These are phyloP conservation scores for Auriscalpium vulgare DNA, from an alignment of 768 basidiomycete species.

Conservation along the genomic window DNA sequence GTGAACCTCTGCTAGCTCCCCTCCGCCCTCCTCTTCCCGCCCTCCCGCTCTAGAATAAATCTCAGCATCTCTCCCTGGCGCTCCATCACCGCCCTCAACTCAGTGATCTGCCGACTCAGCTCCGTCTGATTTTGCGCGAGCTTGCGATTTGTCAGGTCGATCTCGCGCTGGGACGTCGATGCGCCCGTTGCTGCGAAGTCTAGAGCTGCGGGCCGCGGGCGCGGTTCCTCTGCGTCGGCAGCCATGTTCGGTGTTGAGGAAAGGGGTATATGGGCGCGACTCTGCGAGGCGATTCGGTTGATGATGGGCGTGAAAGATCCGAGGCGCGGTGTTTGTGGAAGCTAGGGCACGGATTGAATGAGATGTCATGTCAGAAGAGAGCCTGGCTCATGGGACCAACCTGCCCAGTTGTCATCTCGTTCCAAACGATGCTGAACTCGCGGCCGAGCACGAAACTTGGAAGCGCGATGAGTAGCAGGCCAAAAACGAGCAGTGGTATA, in stretches of 20 bases:
- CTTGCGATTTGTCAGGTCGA: conserved; percentile 50
- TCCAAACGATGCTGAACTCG: conserved; percentile 89
- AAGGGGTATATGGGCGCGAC: not conserved
- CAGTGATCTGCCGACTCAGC: conserved; percentile 55
- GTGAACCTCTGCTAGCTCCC: conserved; percentile 1
- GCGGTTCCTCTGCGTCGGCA: not conserved
- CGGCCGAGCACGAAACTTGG: conserved; percentile 88
- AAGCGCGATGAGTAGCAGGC: conserved; percentile 80
- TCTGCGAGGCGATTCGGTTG: not conserved
- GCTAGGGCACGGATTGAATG: not conserved
- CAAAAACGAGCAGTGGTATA: conserved; percentile 79
- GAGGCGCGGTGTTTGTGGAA: not conserved
- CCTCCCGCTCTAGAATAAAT: conserved; percentile 16
- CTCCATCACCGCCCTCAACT: conserved; percentile 48
- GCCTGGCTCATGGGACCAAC: not conserved
- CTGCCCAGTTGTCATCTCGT: conserved; percentile 49
- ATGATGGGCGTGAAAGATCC: not conserved
- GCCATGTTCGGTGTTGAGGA: not conserved
- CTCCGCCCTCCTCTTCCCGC: not conserved
- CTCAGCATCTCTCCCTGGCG: conserved; percentile 46
- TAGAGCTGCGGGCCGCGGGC: not conserved
- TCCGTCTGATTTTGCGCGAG: conserved; percentile 61
- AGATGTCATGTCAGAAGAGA: not conserved
- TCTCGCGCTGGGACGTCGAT: conserved; percentile 5
- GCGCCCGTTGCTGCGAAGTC: not conserved